Evolutionary conservation across 768 basidiomycete genomes (phyloP), one percentile per base, ranked within the genome.

Genomic region (Daedalea quercina): DNA sequence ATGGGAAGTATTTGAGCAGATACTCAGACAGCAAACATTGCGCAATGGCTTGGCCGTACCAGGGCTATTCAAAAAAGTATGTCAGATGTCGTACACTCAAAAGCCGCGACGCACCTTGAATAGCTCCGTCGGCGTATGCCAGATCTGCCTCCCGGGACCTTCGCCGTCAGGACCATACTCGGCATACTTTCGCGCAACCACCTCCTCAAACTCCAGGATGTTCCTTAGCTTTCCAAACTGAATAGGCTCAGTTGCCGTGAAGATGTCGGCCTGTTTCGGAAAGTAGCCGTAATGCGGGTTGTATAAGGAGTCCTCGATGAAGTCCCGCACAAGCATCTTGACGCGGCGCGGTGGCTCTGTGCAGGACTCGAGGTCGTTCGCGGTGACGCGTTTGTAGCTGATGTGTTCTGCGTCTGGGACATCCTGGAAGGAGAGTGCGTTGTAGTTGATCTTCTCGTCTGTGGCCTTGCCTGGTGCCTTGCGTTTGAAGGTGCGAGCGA

Each of bases 211-310:
- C 54, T 90, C 82, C 0, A 76, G 73, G 15, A 80, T 76, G 62
- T 90, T 82, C 52, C 79, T 77, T 60, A 95, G 72, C 2, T 68
- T 63, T 8, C 68, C 61, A 66, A 97, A 96, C 62, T 92, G 75
- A 60, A 95, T 84, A 20, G 72, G 66, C 28, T 80, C 74, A 15
- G 80, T 73, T 1, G 81, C 74, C 35, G 84, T 83, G 67, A 96
- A 91, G 57, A 99, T 98, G 43, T 83, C 87, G 1, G 90, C 95
- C 63, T 93, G 88, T 61, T 88, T 87, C 26, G 92, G 84, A 67
- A 99, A 98, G 71, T 99, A 99, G 34, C 96, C 96, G 65, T 99
- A 98, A 68, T 94, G 73, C 3, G 93, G 94, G 67, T 99, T 98
- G 73, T 99, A 99, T 34, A 99, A 70, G 8, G 90, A 85, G 66